Percentiles rank a stretch among this genome's conserved stretches.
Evolutionary conservation across 1,284 basidiomycete species (phyloP).

Genomic region (Pisolithus thermaeus): DNA sequence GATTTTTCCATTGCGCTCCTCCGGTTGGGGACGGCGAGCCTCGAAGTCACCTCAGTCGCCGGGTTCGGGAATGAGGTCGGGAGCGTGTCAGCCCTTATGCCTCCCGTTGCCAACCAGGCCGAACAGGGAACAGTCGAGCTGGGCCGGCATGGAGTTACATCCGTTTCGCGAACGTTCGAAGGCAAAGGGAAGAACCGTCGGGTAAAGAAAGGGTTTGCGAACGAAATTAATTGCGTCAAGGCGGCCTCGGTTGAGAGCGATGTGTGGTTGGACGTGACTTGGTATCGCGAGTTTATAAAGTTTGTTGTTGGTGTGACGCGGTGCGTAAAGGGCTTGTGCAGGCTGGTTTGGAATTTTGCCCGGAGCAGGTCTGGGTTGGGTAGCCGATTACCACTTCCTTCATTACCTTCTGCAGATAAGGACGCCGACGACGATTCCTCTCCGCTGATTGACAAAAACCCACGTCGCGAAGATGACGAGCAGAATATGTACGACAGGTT

Average conservation of each 20-base stretch:
- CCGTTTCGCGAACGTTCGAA: conserved; percentile 27
- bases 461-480: conserved; percentile 13
- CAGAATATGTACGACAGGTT: conserved; percentile 49
- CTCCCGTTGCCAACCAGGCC: conserved; percentile 15
- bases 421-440: background rate
- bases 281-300: conserved; percentile 41
- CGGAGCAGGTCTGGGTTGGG: conserved; percentile 13
- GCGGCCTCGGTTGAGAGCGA: conserved; percentile 31
- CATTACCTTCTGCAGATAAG: background rate
- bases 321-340: conserved; percentile 35
- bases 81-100: conserved; percentile 36
- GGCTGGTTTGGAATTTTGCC: conserved; percentile 18
- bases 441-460: conserved; percentile 5
- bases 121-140: conserved; percentile 35
- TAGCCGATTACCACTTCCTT: background rate
- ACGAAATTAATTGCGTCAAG: conserved; percentile 46
- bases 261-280: conserved; percentile 39
- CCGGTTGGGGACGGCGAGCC: conserved; percentile 63
- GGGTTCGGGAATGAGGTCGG: conserved; percentile 72
- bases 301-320: conserved; percentile 32
- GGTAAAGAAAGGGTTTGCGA: conserved; percentile 34
- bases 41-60: conserved; percentile 64
- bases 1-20: conserved; percentile 68
- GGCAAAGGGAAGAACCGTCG: conserved; percentile 14
- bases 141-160: conserved; percentile 36